These are phyloP conservation scores for Leccinum variicolor DNA, from an alignment of 768 basidiomycete genomes.

Conservation along the genomic window DNA sequence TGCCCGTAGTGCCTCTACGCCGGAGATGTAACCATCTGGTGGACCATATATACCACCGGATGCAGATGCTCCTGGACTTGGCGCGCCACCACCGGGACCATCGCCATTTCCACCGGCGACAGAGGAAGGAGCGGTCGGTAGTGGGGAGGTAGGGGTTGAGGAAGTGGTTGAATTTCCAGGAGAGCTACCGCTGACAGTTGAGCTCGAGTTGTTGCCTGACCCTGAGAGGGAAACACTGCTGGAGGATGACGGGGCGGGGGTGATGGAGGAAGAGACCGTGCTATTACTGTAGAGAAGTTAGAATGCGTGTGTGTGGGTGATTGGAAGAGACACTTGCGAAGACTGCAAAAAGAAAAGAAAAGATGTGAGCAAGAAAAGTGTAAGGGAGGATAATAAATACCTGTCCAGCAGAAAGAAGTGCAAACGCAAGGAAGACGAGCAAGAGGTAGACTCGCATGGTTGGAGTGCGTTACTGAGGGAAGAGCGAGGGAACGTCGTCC, in stretches of 20 bases:
- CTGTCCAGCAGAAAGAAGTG: slow-evolving; percentile 30
- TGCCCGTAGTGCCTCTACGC: slow-evolving; percentile 47
- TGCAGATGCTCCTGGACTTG: slow-evolving; percentile 52
- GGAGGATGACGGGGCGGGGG: slow-evolving; percentile 38
- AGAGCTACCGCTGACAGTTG: slow-evolving; percentile 14
- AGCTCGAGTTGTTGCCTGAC: slow-evolving; percentile 22
- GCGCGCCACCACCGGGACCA: slow-evolving; percentile 43
- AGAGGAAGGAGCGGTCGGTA: slow-evolving; percentile 56
- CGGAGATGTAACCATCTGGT: slow-evolving; percentile 61
- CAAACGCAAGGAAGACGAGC: slow-evolving; percentile 28
- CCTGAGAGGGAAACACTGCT: slow-evolving; percentile 18
- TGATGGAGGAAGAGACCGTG: slow-evolving; percentile 42
- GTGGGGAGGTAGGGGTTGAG: slow-evolving; percentile 7
- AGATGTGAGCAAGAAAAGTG: neutral
- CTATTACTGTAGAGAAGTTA: slow-evolving; percentile 40
- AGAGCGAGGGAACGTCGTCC: neutral
- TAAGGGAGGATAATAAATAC: slow-evolving; percentile 16
- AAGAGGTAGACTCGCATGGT: slow-evolving; percentile 33
- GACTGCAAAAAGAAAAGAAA: slow-evolving; percentile 14
- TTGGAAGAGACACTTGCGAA: slow-evolving; percentile 37
- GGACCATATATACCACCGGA: slow-evolving; percentile 58
- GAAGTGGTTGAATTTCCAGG: slow-evolving; percentile 30
- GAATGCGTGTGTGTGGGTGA: slow-evolving; percentile 29
- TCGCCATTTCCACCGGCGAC: slow-evolving; percentile 50
- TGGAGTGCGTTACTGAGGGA: neutral